Base-by-base conservation (phyloP, 352 stramenopile genomes). In the Pythium plurisporium region DNA sequence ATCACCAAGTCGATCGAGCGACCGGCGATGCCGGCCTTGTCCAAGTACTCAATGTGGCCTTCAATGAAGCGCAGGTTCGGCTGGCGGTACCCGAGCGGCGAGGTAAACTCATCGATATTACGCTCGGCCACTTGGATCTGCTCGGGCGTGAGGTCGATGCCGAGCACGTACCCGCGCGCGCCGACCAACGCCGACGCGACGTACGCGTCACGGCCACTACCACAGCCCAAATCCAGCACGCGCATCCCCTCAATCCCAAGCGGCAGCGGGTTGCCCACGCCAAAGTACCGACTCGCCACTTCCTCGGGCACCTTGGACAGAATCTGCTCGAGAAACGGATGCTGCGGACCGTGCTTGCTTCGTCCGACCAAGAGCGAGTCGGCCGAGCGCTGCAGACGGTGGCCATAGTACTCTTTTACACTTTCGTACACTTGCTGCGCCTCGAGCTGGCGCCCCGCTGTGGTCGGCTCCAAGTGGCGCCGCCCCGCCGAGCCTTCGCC, bases 61-160 rank as follows among this genome's bases (percentile, higher is more conserved):
- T 94, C 69, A 33, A 88, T 66, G 70, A 98, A 98, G 40, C 83
- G 75, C 7, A 95, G 69, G 68, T 97, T 97, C 23, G 67, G 60
- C 41, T 72, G 57, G 12, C 72, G 56, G 70, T 76, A 94, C 20
- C 86, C 87, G 58, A 97, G 87, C 22, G 85, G 81, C 55, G 88
- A 70, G 9, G 66, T 76, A 67, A 96, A 89, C 58, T 82, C 91
- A 8, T 76, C 62, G 15, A 82, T 57, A 55, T 93, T 66, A 19
- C 73, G 74, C 29, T 62, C 73, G 6, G 86, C 87, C 4, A 91
- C 66, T 19, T 82, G 66, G n/a, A 97, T 70, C 65, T 96, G 88
- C 70, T 95, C 83, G 20, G 84, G 68, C 7, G 86, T 96, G 82
- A 97, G 94, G 64, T 97, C 91, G 19, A 98, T 86, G 15, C 89